These are phyloP conservation scores for Narthecium ossifragum DNA, from an alignment of 106 monocot genomes.

Conservation along the genomic window DNA sequence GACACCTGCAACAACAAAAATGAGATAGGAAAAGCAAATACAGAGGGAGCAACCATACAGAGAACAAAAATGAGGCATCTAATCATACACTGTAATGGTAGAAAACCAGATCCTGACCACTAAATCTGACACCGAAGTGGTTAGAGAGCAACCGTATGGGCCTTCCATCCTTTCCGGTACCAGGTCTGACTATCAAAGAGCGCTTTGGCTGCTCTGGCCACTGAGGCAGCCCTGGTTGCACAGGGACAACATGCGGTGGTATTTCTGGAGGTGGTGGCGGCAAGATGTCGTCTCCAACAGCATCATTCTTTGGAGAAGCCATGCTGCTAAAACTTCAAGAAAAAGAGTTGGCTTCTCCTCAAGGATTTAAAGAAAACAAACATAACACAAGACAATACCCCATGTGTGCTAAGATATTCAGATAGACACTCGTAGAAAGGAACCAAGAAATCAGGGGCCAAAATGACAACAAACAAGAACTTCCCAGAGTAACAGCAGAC, in stretches of 20 bases:
- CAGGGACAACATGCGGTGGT: conserved; percentile 7
- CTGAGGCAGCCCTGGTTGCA: not conserved
- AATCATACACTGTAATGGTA: conserved; percentile 47
- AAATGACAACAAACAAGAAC: too few species aligned
- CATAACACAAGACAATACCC: too few species aligned
- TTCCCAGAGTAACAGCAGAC: too few species aligned
- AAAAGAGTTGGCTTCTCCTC: too few species aligned
- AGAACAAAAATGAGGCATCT: not conserved
- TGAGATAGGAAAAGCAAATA: too few species aligned
- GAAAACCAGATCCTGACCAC: conserved; percentile 23
- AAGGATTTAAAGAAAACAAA: not conserved
- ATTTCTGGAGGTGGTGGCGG: conserved; percentile 6
- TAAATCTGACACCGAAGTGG: conserved; percentile 31
- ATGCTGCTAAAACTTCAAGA: conserved; percentile 6
- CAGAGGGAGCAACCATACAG: conserved; percentile 1
- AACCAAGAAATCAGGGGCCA: too few species aligned
- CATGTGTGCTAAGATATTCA: too few species aligned
- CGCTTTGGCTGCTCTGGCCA: conserved; percentile 14
- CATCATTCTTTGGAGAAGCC: conserved; percentile 6
- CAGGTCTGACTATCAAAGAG: conserved; percentile 33
- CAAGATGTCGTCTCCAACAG: conserved; percentile 4
- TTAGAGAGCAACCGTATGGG: conserved; percentile 34
- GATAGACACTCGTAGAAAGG: too few species aligned
- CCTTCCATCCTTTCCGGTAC: conserved; percentile 27
- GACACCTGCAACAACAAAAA: conserved; percentile 23